Conservation (phyloP, 1,284 basidiomycete genomes). For the Pascua sp. region DNA sequence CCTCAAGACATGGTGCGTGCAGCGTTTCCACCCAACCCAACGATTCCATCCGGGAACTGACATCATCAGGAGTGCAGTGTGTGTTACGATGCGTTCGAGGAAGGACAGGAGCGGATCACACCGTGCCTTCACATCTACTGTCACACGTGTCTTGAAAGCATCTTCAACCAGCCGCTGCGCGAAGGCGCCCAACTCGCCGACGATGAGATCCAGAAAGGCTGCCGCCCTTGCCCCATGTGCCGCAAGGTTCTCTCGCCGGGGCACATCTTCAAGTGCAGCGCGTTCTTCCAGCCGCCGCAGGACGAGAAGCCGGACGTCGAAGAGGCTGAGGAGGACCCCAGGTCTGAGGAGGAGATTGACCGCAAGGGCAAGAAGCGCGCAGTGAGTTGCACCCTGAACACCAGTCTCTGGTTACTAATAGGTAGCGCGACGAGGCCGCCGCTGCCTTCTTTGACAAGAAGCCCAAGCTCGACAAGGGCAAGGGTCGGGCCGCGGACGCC, state of each 20-base stretch:
- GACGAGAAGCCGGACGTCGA: slow-evolving; percentile 15
- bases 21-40: too few relatives aligned
- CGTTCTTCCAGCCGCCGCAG: slow-evolving; percentile 32
- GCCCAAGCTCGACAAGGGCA: slow-evolving; percentile 8
- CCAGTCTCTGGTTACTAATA: not conserved
- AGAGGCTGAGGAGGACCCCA: slow-evolving; percentile 1
- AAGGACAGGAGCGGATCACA: slow-evolving; percentile 35
- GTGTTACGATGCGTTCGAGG: slow-evolving; percentile 35
- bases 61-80: slow-evolving; percentile 33
- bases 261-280: slow-evolving; percentile 35
- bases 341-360: slow-evolving; percentile 6
- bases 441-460: slow-evolving; percentile 9
- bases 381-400: slow-evolving; percentile 17
- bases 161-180: slow-evolving; percentile 28
- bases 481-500: slow-evolving; percentile 3
- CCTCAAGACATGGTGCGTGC: slow-evolving; percentile 13
- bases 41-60: not conserved
- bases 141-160: slow-evolving; percentile 34
- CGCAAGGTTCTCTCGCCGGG: slow-evolving; percentile 30
- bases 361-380: slow-evolving; percentile 35
- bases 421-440: not conserved
- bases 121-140: slow-evolving; percentile 45
- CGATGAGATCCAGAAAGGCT: slow-evolving; percentile 26
- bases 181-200: slow-evolving; percentile 28
- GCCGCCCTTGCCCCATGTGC: slow-evolving; percentile 45